phyloP scores from a whole-genome alignment of 768 basidiomycete genomes.

The Kwoniella heveanensis region DNA sequence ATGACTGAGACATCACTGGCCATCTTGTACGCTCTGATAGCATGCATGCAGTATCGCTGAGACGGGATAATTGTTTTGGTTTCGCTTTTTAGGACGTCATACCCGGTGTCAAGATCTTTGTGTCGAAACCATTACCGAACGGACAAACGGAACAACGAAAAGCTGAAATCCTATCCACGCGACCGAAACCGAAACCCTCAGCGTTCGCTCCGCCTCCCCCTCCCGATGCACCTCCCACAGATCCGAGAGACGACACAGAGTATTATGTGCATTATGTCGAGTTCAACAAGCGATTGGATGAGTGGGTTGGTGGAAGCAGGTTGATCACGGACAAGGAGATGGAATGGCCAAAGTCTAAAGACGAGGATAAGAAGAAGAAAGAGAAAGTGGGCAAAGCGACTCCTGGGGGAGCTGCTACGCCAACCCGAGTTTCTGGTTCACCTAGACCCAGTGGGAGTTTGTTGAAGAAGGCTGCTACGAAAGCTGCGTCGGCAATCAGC shows the following conservation, averaged over 20 bases:
- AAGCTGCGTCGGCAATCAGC: slow-evolving; percentile 54
- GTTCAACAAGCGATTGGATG: slow-evolving; percentile 98
- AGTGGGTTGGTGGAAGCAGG: slow-evolving; percentile 89
- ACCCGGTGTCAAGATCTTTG: slow-evolving; percentile 94
- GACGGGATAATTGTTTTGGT: neutral
- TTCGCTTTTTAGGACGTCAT: slow-evolving; percentile 67
- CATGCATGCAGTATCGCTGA: neutral
- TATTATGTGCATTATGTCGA: slow-evolving; percentile 99
- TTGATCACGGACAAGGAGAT: slow-evolving; percentile 81
- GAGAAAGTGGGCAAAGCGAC: slow-evolving; percentile 61
- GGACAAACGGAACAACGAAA: slow-evolving; percentile 83
- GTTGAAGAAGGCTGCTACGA: slow-evolving; percentile 58
- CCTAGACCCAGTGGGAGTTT: slow-evolving; percentile 44
- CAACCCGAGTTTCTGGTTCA: slow-evolving; percentile 25
- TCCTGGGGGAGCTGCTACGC: slow-evolving; percentile 27
- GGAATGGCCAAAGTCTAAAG: slow-evolving; percentile 72
- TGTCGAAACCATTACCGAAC: slow-evolving; percentile 73
- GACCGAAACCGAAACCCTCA: slow-evolving; percentile 69
- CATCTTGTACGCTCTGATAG: neutral
- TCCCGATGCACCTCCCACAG: slow-evolving; percentile 61
- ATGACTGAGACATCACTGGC: too few relatives aligned
- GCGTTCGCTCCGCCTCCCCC: slow-evolving; percentile 48
- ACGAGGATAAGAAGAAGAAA: slow-evolving; percentile 58
- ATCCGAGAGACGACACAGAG: slow-evolving; percentile 77
- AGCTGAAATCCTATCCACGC: slow-evolving; percentile 92